phyloP scores from a whole-genome alignment of 768 basidiomycete species.

The Ramaria rubella region DNA sequence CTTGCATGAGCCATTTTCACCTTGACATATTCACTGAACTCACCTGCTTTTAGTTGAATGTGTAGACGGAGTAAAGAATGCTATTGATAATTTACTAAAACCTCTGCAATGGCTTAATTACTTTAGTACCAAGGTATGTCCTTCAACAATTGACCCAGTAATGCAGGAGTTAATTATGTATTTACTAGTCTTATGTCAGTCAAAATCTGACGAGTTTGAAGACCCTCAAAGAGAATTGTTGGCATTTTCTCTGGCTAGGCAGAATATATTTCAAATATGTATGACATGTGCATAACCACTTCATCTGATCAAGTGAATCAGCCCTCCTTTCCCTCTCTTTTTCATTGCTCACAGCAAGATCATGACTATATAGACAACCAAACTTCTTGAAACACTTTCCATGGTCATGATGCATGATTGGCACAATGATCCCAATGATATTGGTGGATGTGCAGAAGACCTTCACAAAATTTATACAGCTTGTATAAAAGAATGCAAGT shows the following conservation, averaged over 20 bases:
- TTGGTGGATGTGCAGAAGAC: background rate
- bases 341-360: background rate
- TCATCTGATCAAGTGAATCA: background rate
- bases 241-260: slow-evolving; percentile 1
- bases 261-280: background rate
- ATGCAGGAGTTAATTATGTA: background rate
- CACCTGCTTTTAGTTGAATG: background rate
- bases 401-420: background rate
- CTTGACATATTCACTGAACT: background rate
- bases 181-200: background rate
- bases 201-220: slow-evolving; percentile 1
- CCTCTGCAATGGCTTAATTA: background rate
- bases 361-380: background rate
- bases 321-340: background rate
- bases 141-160: background rate
- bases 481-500: background rate
- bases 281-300: background rate
- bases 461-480: background rate
- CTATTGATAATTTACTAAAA: background rate
- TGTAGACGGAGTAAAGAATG: background rate
- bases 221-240: background rate
- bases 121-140: background rate
- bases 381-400: background rate
- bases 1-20: background rate
- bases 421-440: background rate